Evolutionary conservation across 805 yeast species (phyloP).

Genomic region (Allodekkera sacchari): DNA sequence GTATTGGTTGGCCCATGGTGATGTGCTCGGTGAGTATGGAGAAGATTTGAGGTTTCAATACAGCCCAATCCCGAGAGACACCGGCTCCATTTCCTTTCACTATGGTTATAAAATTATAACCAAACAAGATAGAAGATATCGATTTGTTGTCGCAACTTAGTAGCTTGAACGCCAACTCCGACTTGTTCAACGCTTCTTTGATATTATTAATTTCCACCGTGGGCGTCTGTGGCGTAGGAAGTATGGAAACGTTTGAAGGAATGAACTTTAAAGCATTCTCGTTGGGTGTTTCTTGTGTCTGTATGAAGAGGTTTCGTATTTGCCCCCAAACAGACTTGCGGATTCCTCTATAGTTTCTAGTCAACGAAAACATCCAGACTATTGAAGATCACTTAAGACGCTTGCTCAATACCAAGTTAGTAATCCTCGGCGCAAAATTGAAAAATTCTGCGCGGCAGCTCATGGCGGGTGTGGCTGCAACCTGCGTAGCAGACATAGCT

Average conservation of each 20-base stretch:
- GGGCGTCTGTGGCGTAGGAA: constrained; percentile 43
- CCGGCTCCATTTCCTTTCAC: constrained; percentile 39
- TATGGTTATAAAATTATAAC: constrained; percentile 75
- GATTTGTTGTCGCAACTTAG: constrained; percentile 62
- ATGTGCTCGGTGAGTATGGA: constrained; percentile 47
- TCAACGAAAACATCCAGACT: no score
- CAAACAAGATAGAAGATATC: constrained; percentile 67
- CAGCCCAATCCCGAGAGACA: constrained; percentile 36
- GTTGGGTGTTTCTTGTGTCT: constrained; percentile 80
- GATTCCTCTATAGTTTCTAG: no score
- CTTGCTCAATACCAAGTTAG: no score
- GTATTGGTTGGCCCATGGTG: constrained; percentile 48
- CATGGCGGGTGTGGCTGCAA: no score
- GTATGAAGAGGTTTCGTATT: constrained; percentile 46
- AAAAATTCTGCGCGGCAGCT: no score
- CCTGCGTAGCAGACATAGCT: no score
- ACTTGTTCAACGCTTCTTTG: constrained; percentile 56
- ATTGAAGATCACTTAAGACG: no score
- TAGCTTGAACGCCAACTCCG: constrained; percentile 71
- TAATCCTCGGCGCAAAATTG: no score
- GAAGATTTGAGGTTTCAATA: constrained; percentile 61
- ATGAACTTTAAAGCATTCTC: constrained; percentile 78
- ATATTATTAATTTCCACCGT: constrained; percentile 70
- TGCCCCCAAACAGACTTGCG: no score
- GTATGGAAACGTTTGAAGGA: constrained; percentile 54